Evolutionary conservation across 805 yeast genomes (phyloP).

Genomic region (Yueomyces sinensis): DNA sequence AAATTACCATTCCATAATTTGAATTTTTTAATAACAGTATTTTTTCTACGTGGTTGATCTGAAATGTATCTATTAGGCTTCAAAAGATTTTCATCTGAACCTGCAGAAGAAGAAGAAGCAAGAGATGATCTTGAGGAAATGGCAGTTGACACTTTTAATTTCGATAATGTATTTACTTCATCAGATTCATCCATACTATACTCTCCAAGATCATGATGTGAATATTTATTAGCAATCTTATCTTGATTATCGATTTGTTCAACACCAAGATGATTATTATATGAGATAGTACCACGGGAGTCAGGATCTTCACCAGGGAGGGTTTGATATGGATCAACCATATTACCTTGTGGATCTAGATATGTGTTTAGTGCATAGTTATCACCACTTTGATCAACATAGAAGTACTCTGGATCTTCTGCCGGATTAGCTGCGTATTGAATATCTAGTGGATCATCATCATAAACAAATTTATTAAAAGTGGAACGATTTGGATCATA

Average conservation of each 20-base stretch:
- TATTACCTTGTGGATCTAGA: conserved; percentile 22
- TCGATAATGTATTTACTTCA: conserved; percentile 10
- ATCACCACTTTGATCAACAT: conserved; percentile 23
- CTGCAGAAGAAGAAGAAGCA: conserved; percentile 5
- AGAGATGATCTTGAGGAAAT: conserved; percentile 4
- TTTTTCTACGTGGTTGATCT: conserved; percentile 1
- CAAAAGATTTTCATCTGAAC: conserved; percentile 4
- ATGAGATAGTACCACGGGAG: neutral
- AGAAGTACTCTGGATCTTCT: conserved; percentile 15
- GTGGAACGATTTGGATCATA: neutral
- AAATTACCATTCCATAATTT: conserved; percentile 50
- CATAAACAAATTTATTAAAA: neutral
- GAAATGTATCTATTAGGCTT: neutral
- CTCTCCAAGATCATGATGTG: conserved; percentile 17
- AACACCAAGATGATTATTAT: neutral
- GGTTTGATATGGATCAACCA: conserved; percentile 23
- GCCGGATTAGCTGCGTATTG: neutral
- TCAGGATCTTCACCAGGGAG: conserved; percentile 3
- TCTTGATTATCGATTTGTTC: conserved; percentile 1
- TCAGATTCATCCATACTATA: conserved; percentile 7
- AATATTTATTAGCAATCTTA: conserved; percentile 2
- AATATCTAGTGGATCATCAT: conserved; percentile 1
- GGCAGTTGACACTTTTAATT: conserved; percentile 3
- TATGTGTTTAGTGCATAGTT: conserved; percentile 25
- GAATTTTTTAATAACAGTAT: conserved; percentile 15